Conservation (phyloP, 805 yeast species). For the Kazachstania taianensis region DNA sequence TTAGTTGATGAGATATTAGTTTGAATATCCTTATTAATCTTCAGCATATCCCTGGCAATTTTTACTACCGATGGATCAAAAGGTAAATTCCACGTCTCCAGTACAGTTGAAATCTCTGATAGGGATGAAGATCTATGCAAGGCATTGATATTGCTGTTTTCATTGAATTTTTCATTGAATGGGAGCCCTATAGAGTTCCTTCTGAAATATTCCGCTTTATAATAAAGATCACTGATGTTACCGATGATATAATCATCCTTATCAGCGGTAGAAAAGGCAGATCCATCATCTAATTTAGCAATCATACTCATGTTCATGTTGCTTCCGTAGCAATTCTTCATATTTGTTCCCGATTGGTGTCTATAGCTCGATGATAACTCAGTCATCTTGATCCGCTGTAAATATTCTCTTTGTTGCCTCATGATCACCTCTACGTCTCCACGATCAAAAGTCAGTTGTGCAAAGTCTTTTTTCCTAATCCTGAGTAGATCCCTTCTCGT, state of each 20-base stretch:
- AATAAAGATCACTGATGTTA: neutral
- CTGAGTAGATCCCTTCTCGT: slow-evolving; percentile 21
- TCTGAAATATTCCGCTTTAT: slow-evolving; percentile 21
- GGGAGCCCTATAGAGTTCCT: slow-evolving; percentile 21
- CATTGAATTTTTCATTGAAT: slow-evolving; percentile 3
- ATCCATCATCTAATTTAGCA: neutral
- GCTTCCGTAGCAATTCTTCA: neutral
- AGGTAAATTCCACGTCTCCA: slow-evolving; percentile 24
- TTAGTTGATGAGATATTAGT: no score
- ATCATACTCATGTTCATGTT: neutral
- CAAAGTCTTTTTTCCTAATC: slow-evolving; percentile 11
- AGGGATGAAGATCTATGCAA: slow-evolving; percentile 17
- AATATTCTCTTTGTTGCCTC: slow-evolving; percentile 8
- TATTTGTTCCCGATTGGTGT: neutral
- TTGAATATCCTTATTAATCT: neutral
- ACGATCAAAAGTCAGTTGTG: slow-evolving; percentile 10
- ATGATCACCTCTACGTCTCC: slow-evolving; percentile 19
- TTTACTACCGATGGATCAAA: slow-evolving; percentile 25
- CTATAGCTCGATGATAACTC: neutral
- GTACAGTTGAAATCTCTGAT: slow-evolving; percentile 19
- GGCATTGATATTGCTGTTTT: neutral
- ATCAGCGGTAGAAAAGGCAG: neutral
- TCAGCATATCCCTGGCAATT: slow-evolving; percentile 20
- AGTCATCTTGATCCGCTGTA: slow-evolving; percentile 7
- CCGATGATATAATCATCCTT: no score